A percentile compares a stretch with the other conserved stretches of the same genome.
Conservation (phyloP, 1,284 basidiomycete species). For the Puccinia horiana region DNA sequence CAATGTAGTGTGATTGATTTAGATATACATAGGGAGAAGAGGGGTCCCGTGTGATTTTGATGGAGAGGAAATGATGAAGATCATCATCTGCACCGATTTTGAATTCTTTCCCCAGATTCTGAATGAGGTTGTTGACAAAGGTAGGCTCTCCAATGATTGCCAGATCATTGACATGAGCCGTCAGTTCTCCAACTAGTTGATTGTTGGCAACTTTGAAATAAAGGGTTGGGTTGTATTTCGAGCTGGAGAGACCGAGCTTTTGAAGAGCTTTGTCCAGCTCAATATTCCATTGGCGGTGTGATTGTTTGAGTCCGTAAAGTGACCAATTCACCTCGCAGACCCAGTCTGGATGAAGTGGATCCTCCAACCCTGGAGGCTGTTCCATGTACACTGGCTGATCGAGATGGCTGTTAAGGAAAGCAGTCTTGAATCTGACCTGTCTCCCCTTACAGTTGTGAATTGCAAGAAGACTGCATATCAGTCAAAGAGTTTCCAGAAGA, state of each 20-base stretch:
- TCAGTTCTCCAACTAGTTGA: neutral
- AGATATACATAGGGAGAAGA: neutral
- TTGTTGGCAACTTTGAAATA: too few relatives aligned
- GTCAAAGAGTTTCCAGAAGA: neutral
- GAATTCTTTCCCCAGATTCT: neutral
- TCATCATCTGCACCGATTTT: neutral
- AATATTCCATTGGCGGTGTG: constrained; percentile 14
- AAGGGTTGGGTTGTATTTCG: constrained; percentile 15
- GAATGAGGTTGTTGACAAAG: neutral
- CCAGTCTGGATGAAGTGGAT: constrained; percentile 21
- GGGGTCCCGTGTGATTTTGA: neutral
- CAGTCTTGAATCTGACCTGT: constrained; percentile 15
- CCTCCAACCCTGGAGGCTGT: constrained; percentile 12
- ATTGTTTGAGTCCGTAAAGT: constrained; percentile 31
- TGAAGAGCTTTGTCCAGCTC: neutral
- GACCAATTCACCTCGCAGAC: neutral
- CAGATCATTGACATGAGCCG: constrained; percentile 11
- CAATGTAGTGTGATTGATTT: constrained; percentile 2
- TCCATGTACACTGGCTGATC: too few relatives aligned
- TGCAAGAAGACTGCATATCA: neutral
- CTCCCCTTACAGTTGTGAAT: neutral
- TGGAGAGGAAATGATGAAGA: too few relatives aligned
- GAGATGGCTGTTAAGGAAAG: constrained; percentile 14
- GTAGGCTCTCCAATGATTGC: too few relatives aligned
- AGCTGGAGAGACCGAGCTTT: constrained; percentile 2